Percentiles rank a stretch among this genome's conserved stretches.
Conservation (phyloP, 2,329 filamentous ascomycete genomes). For the Nemania serpens region DNA sequence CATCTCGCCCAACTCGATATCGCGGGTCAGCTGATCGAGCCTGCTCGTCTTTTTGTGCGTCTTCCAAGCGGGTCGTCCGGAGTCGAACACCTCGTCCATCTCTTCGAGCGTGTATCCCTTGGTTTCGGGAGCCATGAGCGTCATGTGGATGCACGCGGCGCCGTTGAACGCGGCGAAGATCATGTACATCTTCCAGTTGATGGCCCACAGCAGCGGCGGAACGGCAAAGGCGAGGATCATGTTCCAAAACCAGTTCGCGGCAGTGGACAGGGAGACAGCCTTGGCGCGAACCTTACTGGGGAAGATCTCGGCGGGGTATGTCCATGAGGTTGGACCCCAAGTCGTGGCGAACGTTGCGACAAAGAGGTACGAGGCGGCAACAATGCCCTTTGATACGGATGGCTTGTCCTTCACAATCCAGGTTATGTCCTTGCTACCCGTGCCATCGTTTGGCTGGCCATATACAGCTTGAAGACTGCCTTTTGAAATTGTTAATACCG, state of each 20-base stretch:
- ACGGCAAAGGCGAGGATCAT: slow-evolving; percentile 61
- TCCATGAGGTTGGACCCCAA: slow-evolving; percentile 48
- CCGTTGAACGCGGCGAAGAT: slow-evolving; percentile 76
- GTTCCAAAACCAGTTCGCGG: slow-evolving; percentile 65
- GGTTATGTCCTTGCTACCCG: slow-evolving; percentile 52
- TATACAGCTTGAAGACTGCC: slow-evolving; percentile 63
- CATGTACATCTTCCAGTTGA: slow-evolving; percentile 71
- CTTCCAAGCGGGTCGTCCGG: slow-evolving; percentile 63
- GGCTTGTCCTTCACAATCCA: slow-evolving; percentile 60
- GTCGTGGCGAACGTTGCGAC: slow-evolving; percentile 66
- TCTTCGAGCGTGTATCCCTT: slow-evolving; percentile 77
- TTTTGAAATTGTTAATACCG: slow-evolving; percentile 24
- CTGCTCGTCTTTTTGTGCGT: slow-evolving; percentile 48
- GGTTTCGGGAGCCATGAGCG: slow-evolving; percentile 67
- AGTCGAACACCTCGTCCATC: slow-evolving; percentile 73
- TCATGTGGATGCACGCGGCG: slow-evolving; percentile 70
- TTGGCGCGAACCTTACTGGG: slow-evolving; percentile 66
- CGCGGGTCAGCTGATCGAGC: slow-evolving; percentile 52
- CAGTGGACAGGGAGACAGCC: slow-evolving; percentile 64
- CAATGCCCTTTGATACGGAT: slow-evolving; percentile 64
- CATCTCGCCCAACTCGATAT: slow-evolving; percentile 53
- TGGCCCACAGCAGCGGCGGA: slow-evolving; percentile 55
- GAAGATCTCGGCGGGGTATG: slow-evolving; percentile 66
- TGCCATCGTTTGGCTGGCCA: slow-evolving; percentile 53
- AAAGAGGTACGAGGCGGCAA: slow-evolving; percentile 73